phyloP scores from a whole-genome alignment of 345 rosid species.

The Clausena lansium region DNA sequence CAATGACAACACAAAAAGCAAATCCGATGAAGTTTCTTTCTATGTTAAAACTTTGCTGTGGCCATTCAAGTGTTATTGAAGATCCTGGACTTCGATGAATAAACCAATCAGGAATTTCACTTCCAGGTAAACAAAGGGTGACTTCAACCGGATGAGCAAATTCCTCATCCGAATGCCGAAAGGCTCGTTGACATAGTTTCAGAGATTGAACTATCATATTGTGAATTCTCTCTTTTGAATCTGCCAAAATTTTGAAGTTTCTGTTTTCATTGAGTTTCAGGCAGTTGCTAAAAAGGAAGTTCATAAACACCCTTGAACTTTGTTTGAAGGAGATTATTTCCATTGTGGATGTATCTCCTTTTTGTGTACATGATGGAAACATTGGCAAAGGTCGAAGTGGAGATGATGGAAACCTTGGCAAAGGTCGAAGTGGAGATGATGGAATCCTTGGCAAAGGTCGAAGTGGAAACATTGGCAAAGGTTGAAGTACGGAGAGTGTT shows the following conservation, averaged over 20 bases:
- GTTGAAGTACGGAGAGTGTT: not conserved
- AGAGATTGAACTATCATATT: not conserved
- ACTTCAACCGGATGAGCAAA: no score
- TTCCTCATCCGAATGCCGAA: no score
- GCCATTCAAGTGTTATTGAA: not conserved
- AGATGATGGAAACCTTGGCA: no score
- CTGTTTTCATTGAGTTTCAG: not conserved
- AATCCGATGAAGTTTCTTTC: not conserved
- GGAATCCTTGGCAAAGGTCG: no score
- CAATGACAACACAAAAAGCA: not conserved
- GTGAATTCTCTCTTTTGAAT: not conserved
- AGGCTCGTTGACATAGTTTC: no score
- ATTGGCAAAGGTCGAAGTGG: not conserved
- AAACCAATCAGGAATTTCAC: constrained; percentile 5
- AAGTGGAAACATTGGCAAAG: no score
- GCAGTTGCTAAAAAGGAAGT: not conserved
- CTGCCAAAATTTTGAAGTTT: not conserved
- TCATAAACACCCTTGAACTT: no score
- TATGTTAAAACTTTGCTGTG: not conserved
- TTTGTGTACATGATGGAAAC: not conserved
- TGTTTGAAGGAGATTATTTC: not conserved
- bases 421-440: no score
- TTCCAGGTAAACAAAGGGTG: not conserved
- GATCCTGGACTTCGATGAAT: not conserved
- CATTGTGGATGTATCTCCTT: not conserved